Evolutionary conservation across 495 filamentous ascomycete species (phyloP).

Genomic region (Penicillium waksmanii): DNA sequence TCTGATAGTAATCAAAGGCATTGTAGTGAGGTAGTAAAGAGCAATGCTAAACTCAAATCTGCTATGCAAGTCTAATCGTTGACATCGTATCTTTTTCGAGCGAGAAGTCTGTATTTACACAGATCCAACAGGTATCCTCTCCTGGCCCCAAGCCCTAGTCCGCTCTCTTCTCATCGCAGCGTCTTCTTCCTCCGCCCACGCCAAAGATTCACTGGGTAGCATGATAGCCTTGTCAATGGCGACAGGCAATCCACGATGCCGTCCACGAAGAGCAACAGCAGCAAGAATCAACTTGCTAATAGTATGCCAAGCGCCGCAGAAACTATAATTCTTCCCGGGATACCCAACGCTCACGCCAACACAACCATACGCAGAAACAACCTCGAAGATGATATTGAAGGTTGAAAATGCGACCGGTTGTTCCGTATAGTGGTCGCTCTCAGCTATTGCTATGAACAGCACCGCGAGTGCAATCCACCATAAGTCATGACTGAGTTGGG

Average conservation of each 20-base stretch:
- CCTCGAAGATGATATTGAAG: conserved; percentile 88
- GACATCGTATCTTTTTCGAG: conserved; percentile 1
- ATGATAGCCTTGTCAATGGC: conserved; percentile 80
- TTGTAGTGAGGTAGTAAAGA: too few species aligned
- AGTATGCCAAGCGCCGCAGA: conserved; percentile 70
- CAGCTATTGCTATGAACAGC: conserved; percentile 74
- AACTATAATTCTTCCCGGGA: conserved; percentile 66
- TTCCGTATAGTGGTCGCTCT: conserved; percentile 64
- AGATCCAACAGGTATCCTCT: conserved; percentile 32
- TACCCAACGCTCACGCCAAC: conserved; percentile 78
- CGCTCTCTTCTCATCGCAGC: conserved; percentile 47
- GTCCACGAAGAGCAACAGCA: conserved; percentile 73
- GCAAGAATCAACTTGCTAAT: conserved; percentile 76
- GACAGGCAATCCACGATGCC: conserved; percentile 80
- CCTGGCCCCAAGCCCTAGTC: conserved; percentile 27
- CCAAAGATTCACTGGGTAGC: conserved; percentile 64
- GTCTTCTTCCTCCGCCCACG: conserved; percentile 64
- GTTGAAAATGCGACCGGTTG: conserved; percentile 73
- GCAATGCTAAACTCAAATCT: too few species aligned
- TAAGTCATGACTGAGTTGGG: conserved; percentile 82
- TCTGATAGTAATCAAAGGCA: neutral
- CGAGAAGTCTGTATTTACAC: conserved; percentile 26
- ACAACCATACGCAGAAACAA: conserved; percentile 82
- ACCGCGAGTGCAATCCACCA: conserved; percentile 83
- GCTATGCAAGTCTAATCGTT: conserved; percentile 9